Evolutionary conservation across 495 filamentous ascomycete species (phyloP).

Genomic region (Viridothelium virens): DNA sequence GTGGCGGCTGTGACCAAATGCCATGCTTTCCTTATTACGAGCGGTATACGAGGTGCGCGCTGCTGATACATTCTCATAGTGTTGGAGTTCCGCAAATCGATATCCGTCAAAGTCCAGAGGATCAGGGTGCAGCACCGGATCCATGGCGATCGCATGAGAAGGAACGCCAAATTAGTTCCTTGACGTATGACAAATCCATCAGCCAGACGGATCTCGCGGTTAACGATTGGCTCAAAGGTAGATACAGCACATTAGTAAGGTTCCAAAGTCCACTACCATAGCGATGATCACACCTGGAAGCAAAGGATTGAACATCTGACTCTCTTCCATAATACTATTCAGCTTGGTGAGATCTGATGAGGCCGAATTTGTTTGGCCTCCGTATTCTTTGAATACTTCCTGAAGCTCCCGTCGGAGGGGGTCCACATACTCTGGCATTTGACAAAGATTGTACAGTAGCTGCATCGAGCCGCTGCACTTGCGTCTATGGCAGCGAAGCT

Average conservation of each 20-base stretch:
- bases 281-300: background rate
- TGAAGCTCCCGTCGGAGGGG: background rate
- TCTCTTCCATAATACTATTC: background rate
- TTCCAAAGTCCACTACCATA: background rate
- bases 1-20: slow-evolving; percentile 19
- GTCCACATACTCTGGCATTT: slow-evolving; percentile 4
- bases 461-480: background rate
- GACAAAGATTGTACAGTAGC: slow-evolving; percentile 2
- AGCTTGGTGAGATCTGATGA: background rate
- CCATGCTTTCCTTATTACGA: slow-evolving; percentile 8
- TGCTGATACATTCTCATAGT: background rate
- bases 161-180: slow-evolving; percentile 1
- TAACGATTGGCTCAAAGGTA: background rate
- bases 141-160: background rate
- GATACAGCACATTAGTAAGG: background rate
- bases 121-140: background rate
- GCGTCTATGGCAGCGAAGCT: slow-evolving; percentile 2
- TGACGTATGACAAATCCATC: background rate
- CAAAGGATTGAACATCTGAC: slow-evolving; percentile 1
- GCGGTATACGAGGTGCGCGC: background rate
- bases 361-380: background rate
- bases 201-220: background rate
- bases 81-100: background rate
- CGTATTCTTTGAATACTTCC: background rate
- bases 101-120: background rate